Evolutionary conservation across 2,329 filamentous ascomycete species (phyloP).

Genomic region (Zasmidium citrigriseum): DNA sequence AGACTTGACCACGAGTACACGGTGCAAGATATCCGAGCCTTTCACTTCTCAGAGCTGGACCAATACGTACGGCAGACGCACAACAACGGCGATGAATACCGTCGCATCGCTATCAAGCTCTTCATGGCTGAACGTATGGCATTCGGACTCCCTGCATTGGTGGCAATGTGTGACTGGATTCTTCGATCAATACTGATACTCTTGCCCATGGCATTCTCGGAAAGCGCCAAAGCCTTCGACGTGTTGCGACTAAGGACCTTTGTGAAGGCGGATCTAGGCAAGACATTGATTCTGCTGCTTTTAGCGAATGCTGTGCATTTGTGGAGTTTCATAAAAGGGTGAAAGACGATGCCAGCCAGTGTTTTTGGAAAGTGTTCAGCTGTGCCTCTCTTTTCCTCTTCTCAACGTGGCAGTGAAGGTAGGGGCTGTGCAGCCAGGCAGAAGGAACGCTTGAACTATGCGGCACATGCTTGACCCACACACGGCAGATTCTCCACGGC

Average conservation of each 20-base stretch:
- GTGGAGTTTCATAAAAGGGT: constrained; percentile 34
- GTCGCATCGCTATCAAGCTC: constrained; percentile 40
- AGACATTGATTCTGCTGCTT: constrained; percentile 16
- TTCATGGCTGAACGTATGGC: constrained; percentile 45
- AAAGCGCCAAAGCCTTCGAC: constrained; percentile 25
- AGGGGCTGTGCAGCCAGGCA: not conserved
- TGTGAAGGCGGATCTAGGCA: constrained; percentile 19
- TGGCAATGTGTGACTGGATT: constrained; percentile 31
- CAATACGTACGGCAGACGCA: constrained; percentile 32
- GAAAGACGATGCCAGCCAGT: constrained; percentile 9
- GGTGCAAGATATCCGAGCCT: constrained; percentile 38
- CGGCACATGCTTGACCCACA: not conserved
- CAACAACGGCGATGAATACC: constrained; percentile 35
- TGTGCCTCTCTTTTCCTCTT: not conserved
- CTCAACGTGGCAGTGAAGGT: not conserved
- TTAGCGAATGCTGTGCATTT: constrained; percentile 33
- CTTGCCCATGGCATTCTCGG: constrained; percentile 25
- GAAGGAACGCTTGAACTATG: not conserved
- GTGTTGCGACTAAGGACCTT: constrained; percentile 27
- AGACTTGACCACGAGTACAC: constrained; percentile 12
- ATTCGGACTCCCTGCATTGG: constrained; percentile 38
- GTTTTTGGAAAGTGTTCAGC: not conserved
- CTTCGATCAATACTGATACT: constrained; percentile 28
- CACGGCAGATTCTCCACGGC: too few species aligned
- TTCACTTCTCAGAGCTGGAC: constrained; percentile 43